Evolutionary conservation across 2,329 filamentous ascomycete species (phyloP).

Genomic region (Penicillium sp.): DNA sequence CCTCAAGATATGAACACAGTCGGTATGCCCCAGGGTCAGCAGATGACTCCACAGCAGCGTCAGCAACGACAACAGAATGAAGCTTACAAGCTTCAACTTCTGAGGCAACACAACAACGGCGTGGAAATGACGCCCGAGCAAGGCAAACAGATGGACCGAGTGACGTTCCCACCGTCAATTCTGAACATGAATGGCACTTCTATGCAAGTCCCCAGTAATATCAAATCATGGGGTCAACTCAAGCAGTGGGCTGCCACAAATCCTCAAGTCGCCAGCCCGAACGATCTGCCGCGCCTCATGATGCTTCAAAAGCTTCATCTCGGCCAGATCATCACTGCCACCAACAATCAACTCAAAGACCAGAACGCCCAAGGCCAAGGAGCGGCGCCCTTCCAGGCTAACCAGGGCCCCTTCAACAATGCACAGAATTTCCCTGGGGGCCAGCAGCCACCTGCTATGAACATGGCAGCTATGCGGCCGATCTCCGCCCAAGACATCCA

Average conservation of each 20-base stretch:
- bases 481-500: constrained; percentile 41
- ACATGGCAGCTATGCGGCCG: constrained; percentile 35
- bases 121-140: constrained; percentile 45
- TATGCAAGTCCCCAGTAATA: constrained; percentile 50
- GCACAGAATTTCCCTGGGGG: constrained; percentile 30
- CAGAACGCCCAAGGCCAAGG: constrained; percentile 26
- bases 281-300: constrained; percentile 44
- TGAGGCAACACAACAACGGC: constrained; percentile 35
- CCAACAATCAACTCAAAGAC: constrained; percentile 30
- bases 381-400: constrained; percentile 28
- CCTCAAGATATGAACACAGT: constrained; percentile 36
- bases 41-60: constrained; percentile 37
- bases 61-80: constrained; percentile 37
- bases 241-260: constrained; percentile 57
- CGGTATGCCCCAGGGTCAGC: constrained; percentile 30
- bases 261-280: constrained; percentile 43
- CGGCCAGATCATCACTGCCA: constrained; percentile 43
- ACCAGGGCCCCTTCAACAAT: constrained; percentile 31
- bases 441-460: constrained; percentile 30
- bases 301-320: constrained; percentile 49
- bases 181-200: constrained; percentile 31
- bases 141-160: constrained; percentile 46
- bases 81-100: constrained; percentile 32
- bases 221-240: constrained; percentile 60
- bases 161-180: constrained; percentile 40